A percentile compares a stretch with the other conserved stretches of the same genome.
phyloP scores from a whole-genome alignment of 371 early-diverging fungal genomes.

The Syncephalastrum sp. region DNA sequence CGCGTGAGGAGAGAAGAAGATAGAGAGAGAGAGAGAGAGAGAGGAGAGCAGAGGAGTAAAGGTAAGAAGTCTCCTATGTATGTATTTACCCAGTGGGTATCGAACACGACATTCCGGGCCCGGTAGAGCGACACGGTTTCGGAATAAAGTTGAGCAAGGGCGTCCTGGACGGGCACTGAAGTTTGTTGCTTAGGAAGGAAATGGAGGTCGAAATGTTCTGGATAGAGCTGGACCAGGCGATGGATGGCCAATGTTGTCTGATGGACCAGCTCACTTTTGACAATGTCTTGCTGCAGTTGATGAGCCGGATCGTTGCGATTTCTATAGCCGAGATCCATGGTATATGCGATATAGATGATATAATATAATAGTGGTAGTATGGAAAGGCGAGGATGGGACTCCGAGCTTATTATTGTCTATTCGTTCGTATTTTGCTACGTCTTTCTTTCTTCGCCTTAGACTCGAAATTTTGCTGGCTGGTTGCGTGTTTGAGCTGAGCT shows the following conservation, averaged over 20 bases:
- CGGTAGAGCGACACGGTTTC: conserved; percentile 21
- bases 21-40: background rate
- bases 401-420: too few species aligned
- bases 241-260: conserved; percentile 26
- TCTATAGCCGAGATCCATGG: conserved; percentile 16
- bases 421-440: too few species aligned
- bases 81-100: conserved; percentile 36
- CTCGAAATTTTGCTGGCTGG: too few species aligned
- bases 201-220: conserved; percentile 26
- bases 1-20: background rate
- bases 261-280: conserved; percentile 30
- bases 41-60: background rate
- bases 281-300: conserved; percentile 33
- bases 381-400: too few species aligned
- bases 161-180: conserved; percentile 14
- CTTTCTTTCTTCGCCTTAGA: too few species aligned
- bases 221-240: conserved; percentile 19
- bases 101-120: conserved; percentile 25
- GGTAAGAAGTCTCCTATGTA: background rate
- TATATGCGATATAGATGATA: background rate
- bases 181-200: conserved; percentile 13
- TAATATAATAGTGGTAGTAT: too few species aligned
- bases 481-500: too few species aligned
- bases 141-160: conserved; percentile 25
- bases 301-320: conserved; percentile 36